Evolutionary conservation across 2,329 filamentous ascomycete genomes (phyloP).

Genomic region (Dendrostoma leiphaemia): DNA sequence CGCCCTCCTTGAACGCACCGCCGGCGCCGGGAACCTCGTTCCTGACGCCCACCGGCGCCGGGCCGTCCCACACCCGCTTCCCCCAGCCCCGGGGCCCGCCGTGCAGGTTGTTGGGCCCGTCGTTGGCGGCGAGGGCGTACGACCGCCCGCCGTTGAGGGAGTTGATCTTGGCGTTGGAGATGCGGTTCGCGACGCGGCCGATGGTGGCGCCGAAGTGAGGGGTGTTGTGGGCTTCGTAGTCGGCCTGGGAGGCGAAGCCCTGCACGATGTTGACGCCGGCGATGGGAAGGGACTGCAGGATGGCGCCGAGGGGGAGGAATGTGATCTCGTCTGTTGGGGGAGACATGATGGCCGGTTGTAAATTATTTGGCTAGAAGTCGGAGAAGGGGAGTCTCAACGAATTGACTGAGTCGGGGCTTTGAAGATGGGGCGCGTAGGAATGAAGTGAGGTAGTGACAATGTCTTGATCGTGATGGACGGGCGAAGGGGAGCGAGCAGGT

Average conservation of each 20-base stretch:
- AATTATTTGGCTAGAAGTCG: too few species aligned
- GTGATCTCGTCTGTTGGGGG: constrained; percentile 51
- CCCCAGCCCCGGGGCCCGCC: constrained; percentile 77
- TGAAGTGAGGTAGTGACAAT: too few species aligned
- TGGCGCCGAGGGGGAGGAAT: constrained; percentile 74
- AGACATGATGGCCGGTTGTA: constrained; percentile 29
- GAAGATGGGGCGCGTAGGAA: too few species aligned
- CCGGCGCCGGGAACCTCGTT: constrained; percentile 37
- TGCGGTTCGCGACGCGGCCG: constrained; percentile 79
- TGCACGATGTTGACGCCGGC: constrained; percentile 84
- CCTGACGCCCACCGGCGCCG: constrained; percentile 55
- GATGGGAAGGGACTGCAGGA: constrained; percentile 78
- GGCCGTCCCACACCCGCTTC: constrained; percentile 74
- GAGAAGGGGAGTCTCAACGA: not conserved
- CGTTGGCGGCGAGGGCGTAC: constrained; percentile 72
- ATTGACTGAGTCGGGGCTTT: too few species aligned
- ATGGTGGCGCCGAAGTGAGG: constrained; percentile 93
- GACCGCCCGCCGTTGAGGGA: constrained; percentile 65
- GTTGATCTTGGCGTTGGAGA: constrained; percentile 68
- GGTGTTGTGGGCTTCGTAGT: constrained; percentile 72
- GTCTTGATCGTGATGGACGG: too few species aligned
- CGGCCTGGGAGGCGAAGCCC: constrained; percentile 72
- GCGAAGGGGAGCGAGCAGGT: too few species aligned
- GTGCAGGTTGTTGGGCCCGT: constrained; percentile 74
- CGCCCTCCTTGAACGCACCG: constrained; percentile 44